These are phyloP conservation scores for Blastocrithidia nonstop DNA, from an alignment of 208 protist genomes.

Conservation along the genomic window DNA sequence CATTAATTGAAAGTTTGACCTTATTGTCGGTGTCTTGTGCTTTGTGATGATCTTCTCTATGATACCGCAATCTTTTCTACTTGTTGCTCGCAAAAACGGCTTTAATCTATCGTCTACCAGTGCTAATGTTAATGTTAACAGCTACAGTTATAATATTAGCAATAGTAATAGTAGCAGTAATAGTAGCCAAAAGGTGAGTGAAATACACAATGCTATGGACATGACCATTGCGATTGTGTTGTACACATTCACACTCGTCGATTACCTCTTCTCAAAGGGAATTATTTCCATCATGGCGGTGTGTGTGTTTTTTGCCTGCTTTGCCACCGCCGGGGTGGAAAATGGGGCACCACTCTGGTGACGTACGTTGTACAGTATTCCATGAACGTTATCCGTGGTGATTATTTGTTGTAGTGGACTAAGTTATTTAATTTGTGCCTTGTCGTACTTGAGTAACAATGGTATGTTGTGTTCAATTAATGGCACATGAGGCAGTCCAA, in stretches of 20 bases:
- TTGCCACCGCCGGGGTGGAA: slow-evolving; percentile 33
- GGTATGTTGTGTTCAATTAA: slow-evolving; percentile 21
- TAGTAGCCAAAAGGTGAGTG: too few relatives aligned
- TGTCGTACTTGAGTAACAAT: slow-evolving; percentile 34
- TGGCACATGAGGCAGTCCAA: slow-evolving; percentile 32
- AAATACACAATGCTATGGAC: slow-evolving; percentile 5
- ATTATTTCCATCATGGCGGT: slow-evolving; percentile 30
- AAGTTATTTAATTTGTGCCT: slow-evolving; percentile 21
- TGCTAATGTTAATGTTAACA: too few relatives aligned
- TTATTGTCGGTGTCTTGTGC: slow-evolving; percentile 52
- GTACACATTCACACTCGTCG: slow-evolving; percentile 17
- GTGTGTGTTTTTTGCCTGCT: slow-evolving; percentile 30
- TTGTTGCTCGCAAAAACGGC: slow-evolving; percentile 31
- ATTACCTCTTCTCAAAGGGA: slow-evolving; percentile 25
- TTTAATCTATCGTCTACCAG: background rate
- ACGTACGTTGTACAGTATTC: slow-evolving; percentile 22
- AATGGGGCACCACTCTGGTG: slow-evolving; percentile 15
- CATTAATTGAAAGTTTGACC: slow-evolving; percentile 79
- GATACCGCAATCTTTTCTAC: too few relatives aligned
- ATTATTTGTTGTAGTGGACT: slow-evolving; percentile 30
- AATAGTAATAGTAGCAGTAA: too few relatives aligned
- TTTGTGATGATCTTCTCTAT: slow-evolving; percentile 48
- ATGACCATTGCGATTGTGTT: slow-evolving; percentile 17
- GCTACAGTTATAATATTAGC: too few relatives aligned
- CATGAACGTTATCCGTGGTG: slow-evolving; percentile 35